Percentiles rank a stretch among this genome's conserved stretches.
phyloP scores from a whole-genome alignment of 139 green algal genomes.

The Chlamydomonas sp. region DNA sequence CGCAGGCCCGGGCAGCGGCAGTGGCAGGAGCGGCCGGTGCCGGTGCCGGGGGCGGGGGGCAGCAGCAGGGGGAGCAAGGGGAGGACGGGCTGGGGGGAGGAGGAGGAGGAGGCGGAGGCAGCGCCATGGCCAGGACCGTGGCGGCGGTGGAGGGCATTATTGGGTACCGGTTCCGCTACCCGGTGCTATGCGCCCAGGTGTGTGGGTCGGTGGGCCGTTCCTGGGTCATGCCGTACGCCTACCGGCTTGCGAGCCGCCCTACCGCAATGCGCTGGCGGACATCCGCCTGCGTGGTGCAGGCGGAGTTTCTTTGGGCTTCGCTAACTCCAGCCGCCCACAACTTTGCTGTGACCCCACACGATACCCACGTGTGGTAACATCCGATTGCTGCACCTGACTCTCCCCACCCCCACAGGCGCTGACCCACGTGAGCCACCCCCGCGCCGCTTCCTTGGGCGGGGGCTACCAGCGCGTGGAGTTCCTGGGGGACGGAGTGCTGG shows the following conservation, averaged over 20 bases:
- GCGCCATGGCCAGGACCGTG: not conserved
- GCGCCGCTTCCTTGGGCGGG: not conserved
- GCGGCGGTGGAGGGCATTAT: constrained; percentile 5
- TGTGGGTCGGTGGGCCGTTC: not conserved
- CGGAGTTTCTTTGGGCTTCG: too few relatives aligned
- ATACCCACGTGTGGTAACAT: not conserved
- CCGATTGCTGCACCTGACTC: not conserved
- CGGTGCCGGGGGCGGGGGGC: too few relatives aligned
- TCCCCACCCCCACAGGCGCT: not conserved
- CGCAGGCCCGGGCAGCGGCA: not conserved
- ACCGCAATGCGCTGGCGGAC: too few relatives aligned
- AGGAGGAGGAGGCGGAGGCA: not conserved
- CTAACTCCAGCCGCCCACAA: too few relatives aligned
- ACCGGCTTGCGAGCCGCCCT: too few relatives aligned
- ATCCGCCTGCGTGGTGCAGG: too few relatives aligned
- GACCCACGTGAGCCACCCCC: constrained; percentile 22
- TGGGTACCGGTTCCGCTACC: constrained; percentile 1
- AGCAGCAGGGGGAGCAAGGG: too few relatives aligned
- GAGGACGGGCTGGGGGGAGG: too few relatives aligned
- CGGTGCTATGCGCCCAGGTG: constrained; percentile 19
- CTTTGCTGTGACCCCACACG: too few relatives aligned
- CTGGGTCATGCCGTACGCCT: too few relatives aligned
- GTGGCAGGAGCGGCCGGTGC: not conserved
- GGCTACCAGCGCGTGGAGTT: constrained; percentile 27
- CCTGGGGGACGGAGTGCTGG: constrained; percentile 23